Percentiles rank a stretch among this genome's conserved stretches.
Conservation (phyloP, 1,284 basidiomycete genomes). For the Wallemia ichthyophaga region DNA sequence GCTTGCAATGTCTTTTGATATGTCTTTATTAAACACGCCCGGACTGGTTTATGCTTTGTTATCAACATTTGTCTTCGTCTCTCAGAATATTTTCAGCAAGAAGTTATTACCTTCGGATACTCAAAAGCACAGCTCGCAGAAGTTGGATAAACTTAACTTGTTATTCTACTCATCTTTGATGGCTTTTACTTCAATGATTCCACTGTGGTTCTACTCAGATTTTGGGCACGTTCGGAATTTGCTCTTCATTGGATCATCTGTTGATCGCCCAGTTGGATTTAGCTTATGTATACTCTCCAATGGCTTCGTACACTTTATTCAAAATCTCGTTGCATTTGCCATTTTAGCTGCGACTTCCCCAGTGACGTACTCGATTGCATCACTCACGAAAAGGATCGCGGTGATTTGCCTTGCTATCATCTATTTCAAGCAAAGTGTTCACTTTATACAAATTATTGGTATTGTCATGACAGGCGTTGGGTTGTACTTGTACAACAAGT, state of each 20-base stretch:
- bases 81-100: conserved; percentile 97
- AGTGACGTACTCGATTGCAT: conserved; percentile 95
- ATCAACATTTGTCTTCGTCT: conserved; percentile 81
- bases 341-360: conserved; percentile 86
- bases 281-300: conserved; percentile 49
- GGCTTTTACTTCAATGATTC: conserved; percentile 81
- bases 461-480: conserved; percentile 71
- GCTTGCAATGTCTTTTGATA: conserved; percentile 80
- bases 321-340: conserved; percentile 90
- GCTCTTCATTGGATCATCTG: background rate
- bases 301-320: conserved; percentile 80
- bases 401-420: conserved; percentile 93
- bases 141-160: conserved; percentile 89
- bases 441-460: conserved; percentile 47
- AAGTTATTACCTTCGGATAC: conserved; percentile 56
- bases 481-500: conserved; percentile 82
- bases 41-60: conserved; percentile 75
- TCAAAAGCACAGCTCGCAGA: conserved; percentile 22
- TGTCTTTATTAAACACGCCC: conserved; percentile 48
- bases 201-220: conserved; percentile 69
- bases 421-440: conserved; percentile 77
- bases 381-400: conserved; percentile 84
- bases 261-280: background rate
- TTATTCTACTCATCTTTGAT: conserved; percentile 81
- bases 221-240: conserved; percentile 22